Evolutionary conservation across 331 rosid species (phyloP).

Genomic region (Phaseolus coccineus): DNA sequence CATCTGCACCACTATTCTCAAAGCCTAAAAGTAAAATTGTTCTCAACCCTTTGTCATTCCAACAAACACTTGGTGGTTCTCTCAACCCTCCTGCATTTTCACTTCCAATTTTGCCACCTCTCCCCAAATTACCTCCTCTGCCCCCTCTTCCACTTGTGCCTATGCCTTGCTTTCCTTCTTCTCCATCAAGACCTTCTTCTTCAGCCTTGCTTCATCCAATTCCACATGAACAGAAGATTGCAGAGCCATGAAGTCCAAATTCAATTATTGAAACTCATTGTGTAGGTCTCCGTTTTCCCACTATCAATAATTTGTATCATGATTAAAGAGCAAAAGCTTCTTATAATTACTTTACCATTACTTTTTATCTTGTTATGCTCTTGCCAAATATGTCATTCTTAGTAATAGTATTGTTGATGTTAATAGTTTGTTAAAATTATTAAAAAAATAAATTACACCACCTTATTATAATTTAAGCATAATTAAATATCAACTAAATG

Average conservation of each 20-base stretch:
- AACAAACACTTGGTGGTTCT: conserved; percentile 14
- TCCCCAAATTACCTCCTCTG: conserved; percentile 46
- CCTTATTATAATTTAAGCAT: too few relatives aligned
- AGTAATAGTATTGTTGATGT: too few relatives aligned
- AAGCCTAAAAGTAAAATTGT: background rate
- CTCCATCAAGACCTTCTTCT: background rate
- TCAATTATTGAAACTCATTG: background rate
- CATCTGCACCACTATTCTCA: conserved; percentile 20
- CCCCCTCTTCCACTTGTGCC: conserved; percentile 43
- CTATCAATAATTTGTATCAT: too few relatives aligned
- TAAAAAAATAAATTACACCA: too few relatives aligned
- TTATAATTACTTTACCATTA: too few relatives aligned
- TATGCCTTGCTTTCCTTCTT: conserved; percentile 35
- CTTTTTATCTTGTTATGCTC: too few relatives aligned
- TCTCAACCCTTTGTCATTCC: conserved; percentile 27
- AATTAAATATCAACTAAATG: too few relatives aligned
- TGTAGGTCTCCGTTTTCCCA: too few relatives aligned
- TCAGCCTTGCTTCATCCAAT: background rate
- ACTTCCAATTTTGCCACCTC: conserved; percentile 42
- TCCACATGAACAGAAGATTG: background rate
- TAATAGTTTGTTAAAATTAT: too few relatives aligned
- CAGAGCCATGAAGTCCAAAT: conserved; percentile 39
- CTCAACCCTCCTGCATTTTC: conserved; percentile 5
- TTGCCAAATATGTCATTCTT: too few relatives aligned
- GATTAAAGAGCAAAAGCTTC: too few relatives aligned